These are phyloP conservation scores for Solanum etuberosum DNA, from an alignment of 257 asterid species.

Conservation along the genomic window DNA sequence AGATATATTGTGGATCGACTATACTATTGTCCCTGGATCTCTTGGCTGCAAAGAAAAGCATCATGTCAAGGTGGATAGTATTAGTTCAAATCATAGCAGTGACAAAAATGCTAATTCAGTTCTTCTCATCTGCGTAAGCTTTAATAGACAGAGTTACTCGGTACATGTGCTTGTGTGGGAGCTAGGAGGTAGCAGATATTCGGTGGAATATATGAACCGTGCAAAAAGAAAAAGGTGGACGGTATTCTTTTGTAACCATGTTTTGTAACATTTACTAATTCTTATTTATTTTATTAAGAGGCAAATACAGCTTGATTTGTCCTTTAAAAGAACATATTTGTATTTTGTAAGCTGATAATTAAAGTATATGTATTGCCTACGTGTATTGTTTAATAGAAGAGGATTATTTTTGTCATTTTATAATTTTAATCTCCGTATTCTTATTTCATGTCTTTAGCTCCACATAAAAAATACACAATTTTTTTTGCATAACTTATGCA, in stretches of 20 bases:
- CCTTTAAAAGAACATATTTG: background rate
- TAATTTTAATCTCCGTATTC: no score
- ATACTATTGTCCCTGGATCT: background rate
- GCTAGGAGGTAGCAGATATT: background rate
- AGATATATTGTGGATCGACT: background rate
- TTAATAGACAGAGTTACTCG: background rate
- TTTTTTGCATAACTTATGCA: no score
- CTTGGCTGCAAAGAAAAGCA: background rate
- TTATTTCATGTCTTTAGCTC: no score
- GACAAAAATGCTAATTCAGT: background rate
- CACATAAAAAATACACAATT: no score
- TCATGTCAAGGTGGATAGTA: background rate
- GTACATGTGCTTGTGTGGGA: background rate
- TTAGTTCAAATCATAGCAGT: background rate
- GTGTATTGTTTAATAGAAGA: no score
- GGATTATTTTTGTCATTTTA: no score
- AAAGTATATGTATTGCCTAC: no score
- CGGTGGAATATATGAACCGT: background rate
- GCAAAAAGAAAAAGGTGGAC: background rate
- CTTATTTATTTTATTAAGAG: background rate
- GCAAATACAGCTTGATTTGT: background rate
- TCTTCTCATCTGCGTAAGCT: background rate
- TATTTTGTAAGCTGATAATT: no score
- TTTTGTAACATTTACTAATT: background rate
- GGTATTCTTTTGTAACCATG: background rate